These are phyloP conservation scores for Amoebophrya sp. DNA, from an alignment of 169 alveolate species.

Conservation along the genomic window DNA sequence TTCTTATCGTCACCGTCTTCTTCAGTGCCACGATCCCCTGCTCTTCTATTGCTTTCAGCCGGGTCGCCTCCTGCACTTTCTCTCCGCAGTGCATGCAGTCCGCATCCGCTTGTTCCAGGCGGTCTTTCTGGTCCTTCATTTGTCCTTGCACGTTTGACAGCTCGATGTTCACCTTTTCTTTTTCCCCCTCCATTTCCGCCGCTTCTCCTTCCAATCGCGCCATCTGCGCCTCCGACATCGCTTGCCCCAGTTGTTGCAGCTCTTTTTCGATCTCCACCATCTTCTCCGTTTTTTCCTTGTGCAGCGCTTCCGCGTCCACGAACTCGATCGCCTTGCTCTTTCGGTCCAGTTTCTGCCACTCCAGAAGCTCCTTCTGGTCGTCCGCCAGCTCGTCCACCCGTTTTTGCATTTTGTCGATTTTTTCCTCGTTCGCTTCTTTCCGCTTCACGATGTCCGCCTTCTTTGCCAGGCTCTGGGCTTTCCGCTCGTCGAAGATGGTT, in stretches of 20 bases:
- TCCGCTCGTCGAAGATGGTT: constrained; percentile 40
- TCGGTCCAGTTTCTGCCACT: background rate
- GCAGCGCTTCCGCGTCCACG: background rate
- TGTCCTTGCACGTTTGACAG: no score
- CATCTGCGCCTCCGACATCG: background rate
- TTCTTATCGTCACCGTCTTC: no score
- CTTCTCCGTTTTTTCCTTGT: background rate
- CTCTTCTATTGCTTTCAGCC: no score
- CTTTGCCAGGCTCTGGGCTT: background rate
- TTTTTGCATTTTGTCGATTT: background rate
- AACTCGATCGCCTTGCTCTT: background rate
- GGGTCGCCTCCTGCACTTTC: no score
- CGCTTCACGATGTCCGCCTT: background rate
- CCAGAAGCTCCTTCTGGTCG: background rate
- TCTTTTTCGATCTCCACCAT: background rate
- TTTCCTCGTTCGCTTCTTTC: background rate
- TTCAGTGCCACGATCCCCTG: no score
- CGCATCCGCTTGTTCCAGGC: no score
- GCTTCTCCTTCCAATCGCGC: background rate
- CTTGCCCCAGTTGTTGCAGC: background rate
- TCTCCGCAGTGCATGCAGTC: no score
- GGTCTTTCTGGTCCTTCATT: no score
- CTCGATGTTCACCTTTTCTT: no score
- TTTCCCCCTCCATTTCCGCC: background rate
- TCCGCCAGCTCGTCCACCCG: background rate